Evolutionary conservation across 2,329 filamentous ascomycete genomes (phyloP).

Genomic region (Aspergillus spinulosporus): DNA sequence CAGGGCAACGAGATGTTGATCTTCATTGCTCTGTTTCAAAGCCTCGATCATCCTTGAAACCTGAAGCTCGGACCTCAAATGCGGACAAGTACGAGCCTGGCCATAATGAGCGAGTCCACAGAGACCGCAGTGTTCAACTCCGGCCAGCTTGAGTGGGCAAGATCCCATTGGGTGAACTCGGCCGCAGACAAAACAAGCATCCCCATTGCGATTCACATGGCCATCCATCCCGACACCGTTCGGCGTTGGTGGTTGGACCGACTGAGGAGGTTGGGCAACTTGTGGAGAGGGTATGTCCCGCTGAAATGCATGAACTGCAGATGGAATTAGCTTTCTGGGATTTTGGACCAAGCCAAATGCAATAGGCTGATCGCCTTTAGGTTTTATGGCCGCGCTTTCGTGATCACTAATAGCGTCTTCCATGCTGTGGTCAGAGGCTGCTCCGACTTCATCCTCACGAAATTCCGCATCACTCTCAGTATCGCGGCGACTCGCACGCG

Average conservation of each 20-base stretch:
- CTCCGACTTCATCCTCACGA: constrained; percentile 32
- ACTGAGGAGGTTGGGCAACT: background rate
- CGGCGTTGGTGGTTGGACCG: constrained; percentile 19
- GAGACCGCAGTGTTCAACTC: constrained; percentile 62
- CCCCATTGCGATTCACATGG: constrained; percentile 12
- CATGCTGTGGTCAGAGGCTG: constrained; percentile 25
- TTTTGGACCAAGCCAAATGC: background rate
- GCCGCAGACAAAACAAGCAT: constrained; percentile 56
- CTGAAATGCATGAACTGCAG: constrained; percentile 40
- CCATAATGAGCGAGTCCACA: constrained; percentile 66
- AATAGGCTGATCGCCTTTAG: constrained; percentile 24
- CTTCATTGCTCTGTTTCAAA: constrained; percentile 60
- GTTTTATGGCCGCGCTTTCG: constrained; percentile 26
- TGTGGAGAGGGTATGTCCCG: constrained; percentile 28
- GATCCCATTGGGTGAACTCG: constrained; percentile 56
- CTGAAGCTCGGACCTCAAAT: constrained; percentile 63
- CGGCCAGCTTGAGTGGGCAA: constrained; percentile 61
- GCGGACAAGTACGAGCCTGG: constrained; percentile 58
- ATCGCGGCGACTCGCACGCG: constrained; percentile 15
- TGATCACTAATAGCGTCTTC: constrained; percentile 24
- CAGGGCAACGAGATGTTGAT: constrained; percentile 52
- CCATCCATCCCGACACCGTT: constrained; percentile 22
- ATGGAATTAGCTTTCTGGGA: constrained; percentile 14
- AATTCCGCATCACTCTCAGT: constrained; percentile 37
- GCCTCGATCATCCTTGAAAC: constrained; percentile 65